Evolutionary conservation across 1,139 yeast species (phyloP).

Genomic region (Dujonia santamariae): DNA sequence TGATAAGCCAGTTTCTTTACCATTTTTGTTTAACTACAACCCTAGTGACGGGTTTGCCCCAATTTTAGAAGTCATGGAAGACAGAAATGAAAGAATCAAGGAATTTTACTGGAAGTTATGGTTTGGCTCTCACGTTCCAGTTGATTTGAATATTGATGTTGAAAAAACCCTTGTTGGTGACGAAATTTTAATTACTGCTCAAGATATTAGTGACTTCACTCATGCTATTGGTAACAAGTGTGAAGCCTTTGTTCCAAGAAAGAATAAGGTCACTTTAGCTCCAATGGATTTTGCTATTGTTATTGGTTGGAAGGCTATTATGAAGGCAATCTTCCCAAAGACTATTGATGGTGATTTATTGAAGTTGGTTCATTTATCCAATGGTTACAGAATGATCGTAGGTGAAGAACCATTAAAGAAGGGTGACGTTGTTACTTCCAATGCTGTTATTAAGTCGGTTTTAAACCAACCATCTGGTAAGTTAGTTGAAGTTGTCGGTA

Average conservation of each 20-base stretch:
- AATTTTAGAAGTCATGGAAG: constrained; percentile 83
- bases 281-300: constrained; percentile 99
- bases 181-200: constrained; percentile 63
- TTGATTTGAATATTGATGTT: constrained; percentile 65
- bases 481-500: constrained; percentile 92
- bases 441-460: constrained; percentile 85
- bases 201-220: constrained; percentile 86
- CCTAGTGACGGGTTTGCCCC: constrained; percentile 94
- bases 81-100: constrained; percentile 90
- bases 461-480: constrained; percentile 91
- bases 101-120: constrained; percentile 96
- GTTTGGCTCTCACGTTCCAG: constrained; percentile 69
- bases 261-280: constrained; percentile 81
- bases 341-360: constrained; percentile 94
- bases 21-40: constrained; percentile 73
- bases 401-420: constrained; percentile 87
- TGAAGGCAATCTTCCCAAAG: constrained; percentile 94
- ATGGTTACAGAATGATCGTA: constrained; percentile 90
- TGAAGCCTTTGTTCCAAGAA: constrained; percentile 90
- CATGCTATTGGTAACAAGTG: constrained; percentile 97
- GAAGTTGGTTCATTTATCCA: constrained; percentile 90
- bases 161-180: constrained; percentile 72
- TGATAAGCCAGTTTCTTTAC: constrained; percentile 67
- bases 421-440: constrained; percentile 81
- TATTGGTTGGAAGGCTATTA: constrained; percentile 97